Evolutionary conservation across 129 eudicot genomes (phyloP), one percentile per base, ranked within the genome.

Genomic region (Chrysanthemum seticuspe): DNA sequence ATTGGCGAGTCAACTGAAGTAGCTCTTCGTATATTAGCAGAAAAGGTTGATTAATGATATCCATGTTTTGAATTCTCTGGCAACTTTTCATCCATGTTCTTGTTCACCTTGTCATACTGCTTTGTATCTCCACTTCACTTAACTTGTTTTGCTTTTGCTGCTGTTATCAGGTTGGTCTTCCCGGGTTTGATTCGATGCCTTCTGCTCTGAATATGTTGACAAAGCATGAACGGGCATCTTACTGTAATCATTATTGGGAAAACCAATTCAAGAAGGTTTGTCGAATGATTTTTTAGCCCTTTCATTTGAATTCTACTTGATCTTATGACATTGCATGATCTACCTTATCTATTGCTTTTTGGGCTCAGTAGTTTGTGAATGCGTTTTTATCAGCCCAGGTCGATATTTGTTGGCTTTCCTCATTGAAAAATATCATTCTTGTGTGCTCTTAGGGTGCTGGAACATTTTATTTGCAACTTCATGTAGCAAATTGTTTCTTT

Each of bases 1-100:
- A 95, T 95, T 76, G 99, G 99, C 40, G 99, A 95, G 70, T 91
- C 99, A 58, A 95, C 99, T 36, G 99, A 95, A 91, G 99, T 95
- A 12, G 99, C 99, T 27, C 99, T 95, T 74, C 99, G 99, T 58
- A 86, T 88, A 62, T 77, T 95, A 64, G 96, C 96, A 59, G 99
- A 95, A 83, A 95, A 95, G 97, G 99, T 90, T 52, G 64, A 75
- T 76, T 60, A 40, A 48, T 45, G 31, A 13, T 57, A 29, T 40
- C 68, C 13, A 54, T 9, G 65, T 15, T 59, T 16, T 34, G 53
- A 47, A 18, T 76, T 66, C 56, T 52, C 58, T 60, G 62, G 16
- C 64, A 15, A 29, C 52, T 18, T 40, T 45, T 69, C 66, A 15
- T 29, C 34, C 13, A 18, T 61, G 50, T 51, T 21, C 15, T 53